Conservation (phyloP, 106 monocot species). For the Phalaenopsis equestris region DNA sequence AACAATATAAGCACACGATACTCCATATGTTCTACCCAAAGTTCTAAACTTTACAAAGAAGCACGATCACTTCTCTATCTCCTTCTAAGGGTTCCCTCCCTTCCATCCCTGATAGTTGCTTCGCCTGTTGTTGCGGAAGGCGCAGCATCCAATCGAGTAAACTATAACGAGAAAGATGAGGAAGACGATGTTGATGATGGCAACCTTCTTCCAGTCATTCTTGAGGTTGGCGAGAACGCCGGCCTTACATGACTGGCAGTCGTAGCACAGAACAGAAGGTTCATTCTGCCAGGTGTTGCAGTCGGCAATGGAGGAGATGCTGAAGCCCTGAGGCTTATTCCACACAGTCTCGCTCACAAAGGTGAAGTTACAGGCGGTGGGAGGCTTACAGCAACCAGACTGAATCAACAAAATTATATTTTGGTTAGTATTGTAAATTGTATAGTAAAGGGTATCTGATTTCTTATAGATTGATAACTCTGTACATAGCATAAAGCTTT, state of each 20-base stretch:
- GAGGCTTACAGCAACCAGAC: conserved; percentile 66
- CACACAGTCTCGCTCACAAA: conserved; percentile 27
- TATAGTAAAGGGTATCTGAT: neutral
- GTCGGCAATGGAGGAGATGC: conserved; percentile 17
- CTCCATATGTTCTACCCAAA: too few species aligned
- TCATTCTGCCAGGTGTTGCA: conserved; percentile 49
- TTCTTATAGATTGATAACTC: neutral
- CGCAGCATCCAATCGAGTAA: conserved; percentile 59
- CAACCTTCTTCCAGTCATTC: conserved; percentile 69
- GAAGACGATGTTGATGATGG: conserved; percentile 40
- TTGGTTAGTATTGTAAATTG: neutral
- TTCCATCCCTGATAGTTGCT: conserved; percentile 40
- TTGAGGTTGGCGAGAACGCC: conserved; percentile 55
- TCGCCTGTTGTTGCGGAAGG: conserved; percentile 51
- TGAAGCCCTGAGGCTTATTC: conserved; percentile 22
- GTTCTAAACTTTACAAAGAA: too few species aligned
- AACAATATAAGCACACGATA: too few species aligned
- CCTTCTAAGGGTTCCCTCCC: conserved; percentile 7
- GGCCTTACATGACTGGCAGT: conserved; percentile 57
- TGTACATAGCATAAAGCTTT: neutral
- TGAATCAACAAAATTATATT: conserved; percentile 9
- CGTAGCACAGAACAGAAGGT: conserved; percentile 35
- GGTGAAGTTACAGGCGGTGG: conserved; percentile 44
- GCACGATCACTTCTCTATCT: too few species aligned
- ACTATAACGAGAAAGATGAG: conserved; percentile 46